These are phyloP conservation scores for Microcyclospora tardicrescens DNA, from an alignment of 2,329 filamentous ascomycete species.

Conservation along the genomic window DNA sequence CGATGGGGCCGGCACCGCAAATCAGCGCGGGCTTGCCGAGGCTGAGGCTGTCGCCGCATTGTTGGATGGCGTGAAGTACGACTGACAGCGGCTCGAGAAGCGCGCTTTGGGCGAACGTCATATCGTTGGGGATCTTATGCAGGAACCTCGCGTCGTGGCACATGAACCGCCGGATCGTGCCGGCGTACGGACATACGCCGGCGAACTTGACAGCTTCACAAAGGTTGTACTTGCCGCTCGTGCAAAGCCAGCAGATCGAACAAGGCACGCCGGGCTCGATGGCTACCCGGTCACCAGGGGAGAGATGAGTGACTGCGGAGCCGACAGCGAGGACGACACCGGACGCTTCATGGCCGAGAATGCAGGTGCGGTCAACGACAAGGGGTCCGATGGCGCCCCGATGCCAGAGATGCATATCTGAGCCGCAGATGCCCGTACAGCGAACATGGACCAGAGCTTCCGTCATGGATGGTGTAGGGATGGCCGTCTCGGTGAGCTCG, in stretches of 20 bases:
- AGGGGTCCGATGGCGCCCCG: constrained; percentile 48
- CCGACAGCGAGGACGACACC: constrained; percentile 49
- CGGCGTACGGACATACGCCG: constrained; percentile 77
- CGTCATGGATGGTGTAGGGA: constrained; percentile 2
- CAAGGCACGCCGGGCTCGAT: constrained; percentile 56
- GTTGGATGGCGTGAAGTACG: constrained; percentile 30
- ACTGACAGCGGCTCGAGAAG: constrained; percentile 56
- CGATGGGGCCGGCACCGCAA: constrained; percentile 52
- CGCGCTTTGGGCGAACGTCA: constrained; percentile 73
- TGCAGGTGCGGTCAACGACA: constrained; percentile 35
- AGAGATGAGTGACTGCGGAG: constrained; percentile 37
- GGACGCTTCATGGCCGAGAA: constrained; percentile 55
- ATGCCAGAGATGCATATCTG: constrained; percentile 54
- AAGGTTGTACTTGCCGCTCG: constrained; percentile 74
- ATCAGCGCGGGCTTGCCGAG: constrained; percentile 33
- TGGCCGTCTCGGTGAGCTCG: constrained; percentile 1
- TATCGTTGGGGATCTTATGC: constrained; percentile 67
- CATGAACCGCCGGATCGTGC: constrained; percentile 80
- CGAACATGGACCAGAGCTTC: constrained; percentile 9
- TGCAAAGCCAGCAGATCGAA: constrained; percentile 48
- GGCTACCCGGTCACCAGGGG: constrained; percentile 52
- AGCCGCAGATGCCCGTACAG: constrained; percentile 27
- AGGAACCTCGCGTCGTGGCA: constrained; percentile 71
- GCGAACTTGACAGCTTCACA: constrained; percentile 79
- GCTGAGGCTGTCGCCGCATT: constrained; percentile 3